phyloP scores from a whole-genome alignment of 2,329 filamentous ascomycete species.

The Colletotrichum filicis region DNA sequence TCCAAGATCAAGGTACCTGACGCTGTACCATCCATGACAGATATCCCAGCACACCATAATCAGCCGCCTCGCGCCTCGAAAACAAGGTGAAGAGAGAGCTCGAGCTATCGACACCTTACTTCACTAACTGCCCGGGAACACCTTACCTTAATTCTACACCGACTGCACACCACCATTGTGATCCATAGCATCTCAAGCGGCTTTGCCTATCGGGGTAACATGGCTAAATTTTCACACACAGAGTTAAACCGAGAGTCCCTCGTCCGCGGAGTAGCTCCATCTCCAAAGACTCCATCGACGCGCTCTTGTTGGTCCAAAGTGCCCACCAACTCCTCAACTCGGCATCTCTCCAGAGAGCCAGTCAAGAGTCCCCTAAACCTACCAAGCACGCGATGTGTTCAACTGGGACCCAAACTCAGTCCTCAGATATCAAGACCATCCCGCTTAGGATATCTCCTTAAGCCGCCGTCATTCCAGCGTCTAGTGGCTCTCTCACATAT shows the following conservation, averaged over 20 bases:
- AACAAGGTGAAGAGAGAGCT: not conserved
- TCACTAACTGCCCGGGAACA: not conserved
- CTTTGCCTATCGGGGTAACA: not conserved
- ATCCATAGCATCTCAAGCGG: not conserved
- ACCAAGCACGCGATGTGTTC: not conserved
- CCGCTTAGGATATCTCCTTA: not conserved
- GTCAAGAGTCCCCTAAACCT: not conserved
- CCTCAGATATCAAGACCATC: conserved; percentile 7
- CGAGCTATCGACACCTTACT: not conserved
- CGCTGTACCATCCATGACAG: not conserved
- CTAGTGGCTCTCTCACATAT: conserved; percentile 12
- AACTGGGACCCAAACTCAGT: not conserved
- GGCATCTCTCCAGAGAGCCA: conserved; percentile 10
- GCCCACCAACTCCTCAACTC: conserved; percentile 6
- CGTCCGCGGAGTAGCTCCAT: not conserved
- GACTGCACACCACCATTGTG: not conserved
- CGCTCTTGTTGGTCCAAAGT: conserved; percentile 1
- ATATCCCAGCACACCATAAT: not conserved
- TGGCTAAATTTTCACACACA: not conserved
- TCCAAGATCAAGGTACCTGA: not conserved
- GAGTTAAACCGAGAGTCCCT: not conserved
- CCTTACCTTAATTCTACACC: not conserved
- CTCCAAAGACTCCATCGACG: not conserved
- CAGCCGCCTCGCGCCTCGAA: not conserved
- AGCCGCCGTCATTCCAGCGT: conserved; percentile 18